Base-by-base conservation (phyloP, 2,329 filamentous ascomycete species). In the Colletotrichum sp. region DNA sequence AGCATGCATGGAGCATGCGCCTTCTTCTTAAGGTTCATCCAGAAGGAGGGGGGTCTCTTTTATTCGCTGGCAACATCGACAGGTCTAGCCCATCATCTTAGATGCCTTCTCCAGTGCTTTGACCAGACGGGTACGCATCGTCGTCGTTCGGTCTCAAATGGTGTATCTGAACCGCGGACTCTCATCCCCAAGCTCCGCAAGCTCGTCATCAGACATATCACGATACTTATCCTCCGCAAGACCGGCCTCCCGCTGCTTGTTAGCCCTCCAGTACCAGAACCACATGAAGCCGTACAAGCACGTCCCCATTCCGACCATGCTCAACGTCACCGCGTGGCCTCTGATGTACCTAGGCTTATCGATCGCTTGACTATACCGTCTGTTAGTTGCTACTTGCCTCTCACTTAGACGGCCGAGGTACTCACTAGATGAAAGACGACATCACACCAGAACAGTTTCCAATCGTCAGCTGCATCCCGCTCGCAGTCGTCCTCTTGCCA, bases 401-500 rank as follows among this genome's bases (percentile, higher is more conserved):
- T 18, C 5, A 3, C n/a, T 28, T 13, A 1, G 12, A 28, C 6
- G 8, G 9, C 13, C 6, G 34, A 26, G 13, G 3, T n/a, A 68
- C 60, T 68, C n/a, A 77, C 73, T 76, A 77, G 32, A 76, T 77
- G 62, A 76, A 74, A 18, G 63, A 59, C 39, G 65, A 63, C 67
- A 71, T 74, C 63, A 96, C 93, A 4, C 94, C 94, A 13, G 92
- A 90, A 18, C 89, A 87, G 78, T 96, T 96, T 4, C 93, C 94
- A 68, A 93, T 89, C 0, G 91, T 94, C 44, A 95, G 86, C 81
- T 95, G 93, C 81, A 95, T 81, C 0, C 93, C 94, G 2, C 91
- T 94, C 0, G 93, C 93, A 0, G 93, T 94, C 0, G 94, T 94
- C 36, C 94, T 88, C 83, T 96, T 96, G 12, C 94, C 94, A 78